Base-by-base conservation (phyloP, 1,284 basidiomycete genomes). In the Tilletia walkeri region DNA sequence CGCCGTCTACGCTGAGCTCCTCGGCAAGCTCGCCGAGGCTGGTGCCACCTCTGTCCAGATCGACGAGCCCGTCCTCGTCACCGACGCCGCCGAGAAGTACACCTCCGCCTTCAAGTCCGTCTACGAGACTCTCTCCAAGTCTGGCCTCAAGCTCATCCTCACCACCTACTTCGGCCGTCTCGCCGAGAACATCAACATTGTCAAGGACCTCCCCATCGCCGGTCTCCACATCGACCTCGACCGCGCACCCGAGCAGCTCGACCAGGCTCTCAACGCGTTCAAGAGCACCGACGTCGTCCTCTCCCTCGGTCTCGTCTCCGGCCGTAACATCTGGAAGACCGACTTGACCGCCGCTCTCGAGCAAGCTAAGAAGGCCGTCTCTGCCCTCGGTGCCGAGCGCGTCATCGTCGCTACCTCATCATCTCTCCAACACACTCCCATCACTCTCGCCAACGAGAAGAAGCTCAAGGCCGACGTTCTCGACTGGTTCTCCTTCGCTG, bases 261-360 rank as follows among this genome's bases (percentile, higher is more conserved):
- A 93, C 72, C 87, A 88, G 66, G 92, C 94, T 74, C 77, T 97
- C 74, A 88, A 88, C 68, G 94, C 94, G 72, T 85, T 98, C 85
- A 70, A 69, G 63, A 65, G 68, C 68, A 80, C 73, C 70, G 86
- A 87, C 84, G 89, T 95, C 77, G 85, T 90, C 74, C 88, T 99
- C 71, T 99, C 96, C 71, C 91, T 99, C 76, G 96, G 96, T 87
- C 85, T 99, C 75, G 92, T 99, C 76, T 99, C 96, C 56, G 96
- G 96, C 75, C 94, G 96, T 84, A 99, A 99, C 88, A 94, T 99
- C 87, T 99, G 96, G 96, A 99, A 99, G 90, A 92, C 90, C 75
- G 95, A 99, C 87, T 90, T 99, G 82, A 87, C 88, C 78, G 90
- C 89, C 67, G 91, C 93, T 72, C 88, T 95, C 86, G 90, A 91